Evolutionary conservation across 2,329 filamentous ascomycete genomes (phyloP), one percentile per base, ranked within the genome.

Genomic region (Sphaerulina musiva): DNA sequence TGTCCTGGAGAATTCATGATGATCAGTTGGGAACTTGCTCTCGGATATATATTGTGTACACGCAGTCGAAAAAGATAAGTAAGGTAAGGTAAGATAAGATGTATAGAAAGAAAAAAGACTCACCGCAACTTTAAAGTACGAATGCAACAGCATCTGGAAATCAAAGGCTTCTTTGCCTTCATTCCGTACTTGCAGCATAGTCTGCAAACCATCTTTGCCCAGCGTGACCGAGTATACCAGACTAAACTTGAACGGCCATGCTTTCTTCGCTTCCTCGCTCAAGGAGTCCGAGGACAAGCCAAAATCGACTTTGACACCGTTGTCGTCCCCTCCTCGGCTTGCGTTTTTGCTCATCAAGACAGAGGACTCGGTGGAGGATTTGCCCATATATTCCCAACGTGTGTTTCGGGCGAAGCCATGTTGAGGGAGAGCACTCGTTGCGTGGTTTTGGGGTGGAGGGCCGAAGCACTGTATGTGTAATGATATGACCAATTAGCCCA

Each of bases 341-440:
- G 31, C 48, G 48, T 66, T 67, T 38, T 66, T 67, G 72, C 72
- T 56, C 58, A 70, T 56, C 58, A 70, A 54, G 62, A 73, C 67
- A 54, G 67, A 68, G 7, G 72, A 73, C 70, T 90, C 85, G 5
- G 80, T 82, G n/a, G 81, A 84, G 6, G 85, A 89, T 74, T 92
- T 95, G 68, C 91, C 91, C 48, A 98, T 79, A 70, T 93, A 95
- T 72, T 97, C 91, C 93, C 93, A 98, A 59, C 81, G 81, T 44
- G 85, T 87, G 67, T 82, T 91, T 64, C 93, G 89, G 39, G 92
- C 93, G 73, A 98, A 95, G 62, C 93, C 93, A 75, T 97, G 93
- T 74, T 96, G 91, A 3, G 91, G 85, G 26, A 98, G 85, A 61
- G 81, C 76, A 48, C 82, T 82, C 29, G 89, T 93, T n/a, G 86